Evolutionary conservation across 2,329 filamentous ascomycete species (phyloP).

Genomic region (Phyllosticta paracitricarpa): DNA sequence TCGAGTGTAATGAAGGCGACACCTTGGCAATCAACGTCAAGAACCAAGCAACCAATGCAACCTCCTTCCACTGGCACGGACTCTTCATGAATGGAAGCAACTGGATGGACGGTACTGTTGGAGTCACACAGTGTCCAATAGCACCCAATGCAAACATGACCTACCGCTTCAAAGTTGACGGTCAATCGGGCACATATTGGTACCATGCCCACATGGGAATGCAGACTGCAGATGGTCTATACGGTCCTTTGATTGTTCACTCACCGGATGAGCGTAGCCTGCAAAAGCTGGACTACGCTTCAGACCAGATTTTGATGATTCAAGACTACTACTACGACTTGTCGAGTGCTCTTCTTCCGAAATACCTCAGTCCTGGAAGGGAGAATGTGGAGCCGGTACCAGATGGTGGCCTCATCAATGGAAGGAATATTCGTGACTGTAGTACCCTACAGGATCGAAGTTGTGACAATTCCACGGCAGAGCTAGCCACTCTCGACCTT

Average conservation of each 20-base stretch:
- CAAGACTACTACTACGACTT: constrained; percentile 59
- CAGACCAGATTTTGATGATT: constrained; percentile 53
- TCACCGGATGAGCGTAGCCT: constrained; percentile 34
- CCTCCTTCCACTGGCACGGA: constrained; percentile 62
- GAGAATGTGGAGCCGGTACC: constrained; percentile 48
- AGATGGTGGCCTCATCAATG: constrained; percentile 35
- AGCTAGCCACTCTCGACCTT: constrained; percentile 24
- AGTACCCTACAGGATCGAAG: constrained; percentile 24
- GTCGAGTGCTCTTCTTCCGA: constrained; percentile 37
- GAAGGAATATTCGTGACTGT: constrained; percentile 29
- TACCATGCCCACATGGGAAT: constrained; percentile 61
- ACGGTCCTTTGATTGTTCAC: constrained; percentile 54
- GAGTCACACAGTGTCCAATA: constrained; percentile 59
- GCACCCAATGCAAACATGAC: constrained; percentile 52
- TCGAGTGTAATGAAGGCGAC: constrained; percentile 49
- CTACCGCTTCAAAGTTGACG: constrained; percentile 53
- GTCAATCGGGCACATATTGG: constrained; percentile 61
- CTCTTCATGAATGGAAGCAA: constrained; percentile 59
- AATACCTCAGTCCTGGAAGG: constrained; percentile 42
- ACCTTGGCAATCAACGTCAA: constrained; percentile 54
- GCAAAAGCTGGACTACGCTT: constrained; percentile 33
- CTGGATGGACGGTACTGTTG: constrained; percentile 60
- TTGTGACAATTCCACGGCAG: constrained; percentile 25
- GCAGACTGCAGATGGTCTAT: constrained; percentile 61
- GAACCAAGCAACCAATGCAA: constrained; percentile 50